Base-by-base conservation (phyloP, 441 rosid species). In the Syzygium malaccense region DNA sequence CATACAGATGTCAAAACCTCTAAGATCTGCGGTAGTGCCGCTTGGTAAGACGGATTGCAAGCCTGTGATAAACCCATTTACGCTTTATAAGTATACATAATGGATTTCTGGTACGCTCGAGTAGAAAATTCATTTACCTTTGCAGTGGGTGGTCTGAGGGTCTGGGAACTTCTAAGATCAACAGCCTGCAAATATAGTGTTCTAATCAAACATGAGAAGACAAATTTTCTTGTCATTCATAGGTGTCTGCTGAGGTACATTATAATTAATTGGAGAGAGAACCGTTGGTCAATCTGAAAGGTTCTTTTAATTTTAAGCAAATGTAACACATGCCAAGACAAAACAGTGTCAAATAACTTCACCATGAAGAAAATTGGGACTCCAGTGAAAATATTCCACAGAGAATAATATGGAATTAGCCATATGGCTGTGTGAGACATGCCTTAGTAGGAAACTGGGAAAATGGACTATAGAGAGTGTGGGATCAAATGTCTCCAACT, bases 141-240 rank as follows among this genome's bases (percentile, higher is more conserved):
- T 51, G 75, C 90, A 91, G 91, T 92, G 25, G 95, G 94, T 55
- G 93, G 90, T 89, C 90, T 91, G 94, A 93, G 93, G 89, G 92
- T 92, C 86, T 90, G 92, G 83, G 98, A 94, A 92, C 98, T 95
- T 93, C 93, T 92, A 60, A 96, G 94, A 91, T 96, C 92, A 58
- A 96, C 97, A 56, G 97, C 98, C 99, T 98, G 96, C 93, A 91
- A 80, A 92, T 20, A 60, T 75, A 86, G 49, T 87, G 49, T 28
- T 87, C 78, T 87, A 87, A 88, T 94, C 87, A 95, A 91, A 88
- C 71, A 45, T 89, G 58, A 90, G 71, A 48, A 86, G 64, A 55
- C 71, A 54, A 56, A 78, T 86, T 55, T 71, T 17, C 48, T 41
- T 88, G 87, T 58, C 62, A 68, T 33, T 87, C 26, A 54, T n/a